A percentile compares a stretch with the other conserved stretches of the same genome.
Evolutionary conservation across 352 stramenopile genomes (phyloP).

Genomic region (Phytopythium delawarense): DNA sequence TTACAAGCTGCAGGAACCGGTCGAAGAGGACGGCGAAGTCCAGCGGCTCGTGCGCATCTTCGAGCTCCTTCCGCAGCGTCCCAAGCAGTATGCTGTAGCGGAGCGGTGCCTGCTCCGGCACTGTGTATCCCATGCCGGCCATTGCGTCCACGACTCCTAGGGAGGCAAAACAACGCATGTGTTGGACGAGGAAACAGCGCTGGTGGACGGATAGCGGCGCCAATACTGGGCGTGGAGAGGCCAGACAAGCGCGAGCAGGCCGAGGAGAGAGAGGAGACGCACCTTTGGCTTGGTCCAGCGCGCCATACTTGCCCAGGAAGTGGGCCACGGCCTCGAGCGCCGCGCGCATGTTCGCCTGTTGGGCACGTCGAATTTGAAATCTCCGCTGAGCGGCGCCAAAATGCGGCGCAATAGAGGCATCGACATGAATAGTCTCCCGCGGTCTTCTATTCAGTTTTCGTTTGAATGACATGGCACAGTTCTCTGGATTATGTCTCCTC

Average conservation of each 20-base stretch:
- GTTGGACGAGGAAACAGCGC: not conserved
- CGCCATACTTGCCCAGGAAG: slow-evolving; percentile 46
- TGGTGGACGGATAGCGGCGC: not conserved
- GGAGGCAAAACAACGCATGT: not conserved
- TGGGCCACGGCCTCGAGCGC: slow-evolving; percentile 46
- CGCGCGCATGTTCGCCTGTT: slow-evolving; percentile 19
- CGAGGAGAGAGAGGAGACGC: slow-evolving; percentile 4
- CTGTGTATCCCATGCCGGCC: slow-evolving; percentile 32
- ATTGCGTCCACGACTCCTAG: slow-evolving; percentile 40
- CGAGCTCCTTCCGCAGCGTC: slow-evolving; percentile 44
- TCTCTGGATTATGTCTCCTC: no score
- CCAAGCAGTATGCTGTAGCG: slow-evolving; percentile 48
- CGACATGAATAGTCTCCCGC: no score
- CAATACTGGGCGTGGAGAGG: not conserved
- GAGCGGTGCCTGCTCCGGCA: slow-evolving; percentile 43
- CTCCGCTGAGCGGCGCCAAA: no score
- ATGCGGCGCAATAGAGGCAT: no score
- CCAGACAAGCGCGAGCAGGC: not conserved
- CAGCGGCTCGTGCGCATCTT: slow-evolving; percentile 14
- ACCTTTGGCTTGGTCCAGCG: slow-evolving; percentile 37
- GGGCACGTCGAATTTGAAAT: no score
- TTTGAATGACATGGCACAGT: no score
- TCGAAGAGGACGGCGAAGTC: slow-evolving; percentile 70
- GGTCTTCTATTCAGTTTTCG: no score
- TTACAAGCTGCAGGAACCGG: slow-evolving; percentile 52